Evolutionary conservation across 768 basidiomycete genomes (phyloP), one percentile per base, ranked within the genome.

Genomic region (Panaeolus papilionaceus): DNA sequence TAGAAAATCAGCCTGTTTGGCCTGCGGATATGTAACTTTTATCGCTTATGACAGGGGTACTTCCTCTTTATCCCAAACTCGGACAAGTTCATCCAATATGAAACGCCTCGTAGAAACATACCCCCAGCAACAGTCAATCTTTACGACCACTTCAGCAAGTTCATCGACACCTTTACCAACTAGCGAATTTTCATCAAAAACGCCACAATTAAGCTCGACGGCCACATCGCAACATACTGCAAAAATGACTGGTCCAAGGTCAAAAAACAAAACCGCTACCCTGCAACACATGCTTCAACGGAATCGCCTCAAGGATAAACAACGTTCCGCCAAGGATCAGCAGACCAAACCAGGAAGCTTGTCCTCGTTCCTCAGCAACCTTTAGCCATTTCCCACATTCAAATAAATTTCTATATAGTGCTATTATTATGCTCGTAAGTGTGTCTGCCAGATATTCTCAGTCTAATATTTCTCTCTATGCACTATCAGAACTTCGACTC

Each of bases 221-320:
- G 20, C 58, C 64, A 40, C 71, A 26, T 64, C 42, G 16, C 63
- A 67, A 62, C 40, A 67, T 47, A 45, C 72, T 7, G 12, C 63
- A 20, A 23, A 66, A 49, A 71, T 69, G 38, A 4, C 62, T 38
- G 64, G 70, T 38, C 38, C 73, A 5, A 84, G 80, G 64, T 65
- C 79, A 8, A 81, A 10, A 74, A 80, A 11, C 91, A 90, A 77
- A 88, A 87, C 76, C 83, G 0, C 83, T 14, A 58, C 83, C 10
- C 73, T 94, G 47, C 90, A 88, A 74, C 84, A 87, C 49, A 84
- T 94, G 81, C 80, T 93, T 39, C 83, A 84, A 33, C 85, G 86
- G 45, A 91, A 89, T 69, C 86, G 84, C 61, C 81, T 89, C 69
- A 81, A 84, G 71, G 81, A 85, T 81, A 82, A 76, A 75, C 72